Conservation (phyloP, 2,329 filamentous ascomycete genomes). For the Colletotrichum sp. region DNA sequence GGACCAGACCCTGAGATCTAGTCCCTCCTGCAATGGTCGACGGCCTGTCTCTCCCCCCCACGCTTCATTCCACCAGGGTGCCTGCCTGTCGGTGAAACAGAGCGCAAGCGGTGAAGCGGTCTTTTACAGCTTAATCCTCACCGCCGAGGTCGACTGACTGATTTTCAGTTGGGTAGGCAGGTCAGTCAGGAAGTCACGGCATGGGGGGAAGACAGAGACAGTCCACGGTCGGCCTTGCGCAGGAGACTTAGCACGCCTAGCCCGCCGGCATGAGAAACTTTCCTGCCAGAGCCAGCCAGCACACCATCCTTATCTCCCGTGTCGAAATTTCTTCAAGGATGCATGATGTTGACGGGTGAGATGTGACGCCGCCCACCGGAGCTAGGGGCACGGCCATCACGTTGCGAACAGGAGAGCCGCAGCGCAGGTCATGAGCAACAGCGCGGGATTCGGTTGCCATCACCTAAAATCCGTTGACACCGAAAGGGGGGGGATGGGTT, state of each 20-base stretch:
- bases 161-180: neutral
- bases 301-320: neutral
- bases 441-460: neutral
- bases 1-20: neutral
- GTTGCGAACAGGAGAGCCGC: neutral
- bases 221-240: constrained; percentile 1
- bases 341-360: neutral
- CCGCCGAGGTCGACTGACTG: neutral
- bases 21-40: neutral
- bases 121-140: neutral
- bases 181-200: neutral
- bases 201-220: neutral
- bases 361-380: neutral
- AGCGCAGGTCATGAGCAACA: neutral
- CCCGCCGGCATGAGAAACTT: neutral
- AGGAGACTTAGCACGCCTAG: neutral
- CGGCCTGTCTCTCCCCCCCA: neutral
- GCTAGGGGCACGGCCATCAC: neutral
- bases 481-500: neutral
- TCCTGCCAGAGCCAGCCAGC: neutral
- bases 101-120: constrained; percentile 17
- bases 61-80: constrained; percentile 5
- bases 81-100: constrained; percentile 15
- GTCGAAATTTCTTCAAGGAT: neutral
- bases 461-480: neutral